phyloP scores from a whole-genome alignment of 2,329 filamentous ascomycete species.

The Macrophomina pseudophaseolina region DNA sequence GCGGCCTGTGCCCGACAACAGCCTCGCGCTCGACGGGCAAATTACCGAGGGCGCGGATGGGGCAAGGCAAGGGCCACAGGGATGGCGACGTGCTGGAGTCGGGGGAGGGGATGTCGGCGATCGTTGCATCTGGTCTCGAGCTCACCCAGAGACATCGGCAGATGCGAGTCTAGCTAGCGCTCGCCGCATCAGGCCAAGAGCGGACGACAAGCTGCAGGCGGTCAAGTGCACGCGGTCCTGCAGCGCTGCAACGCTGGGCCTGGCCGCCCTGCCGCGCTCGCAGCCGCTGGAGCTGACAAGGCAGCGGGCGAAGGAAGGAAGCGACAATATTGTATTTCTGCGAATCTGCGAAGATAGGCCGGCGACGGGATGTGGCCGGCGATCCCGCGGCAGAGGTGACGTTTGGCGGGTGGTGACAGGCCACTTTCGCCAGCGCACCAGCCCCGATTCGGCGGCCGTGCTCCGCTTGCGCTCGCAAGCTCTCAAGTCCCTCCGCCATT shows the following conservation, averaged over 20 bases:
- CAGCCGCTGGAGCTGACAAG: background rate
- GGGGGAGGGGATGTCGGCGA: background rate
- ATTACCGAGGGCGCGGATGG: conserved; percentile 19
- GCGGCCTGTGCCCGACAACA: background rate
- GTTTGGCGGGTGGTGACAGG: conserved; percentile 2
- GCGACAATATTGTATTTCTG: background rate
- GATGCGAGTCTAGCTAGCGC: background rate
- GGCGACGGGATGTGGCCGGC: background rate
- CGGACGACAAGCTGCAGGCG: background rate
- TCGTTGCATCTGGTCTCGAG: conserved; percentile 9
- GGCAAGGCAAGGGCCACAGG: conserved; percentile 19
- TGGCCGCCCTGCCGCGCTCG: background rate
- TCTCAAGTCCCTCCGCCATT: background rate
- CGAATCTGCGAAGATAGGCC: conserved; percentile 1
- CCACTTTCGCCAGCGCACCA: conserved; percentile 14
- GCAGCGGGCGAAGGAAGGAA: background rate
- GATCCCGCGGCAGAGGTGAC: conserved; percentile 13
- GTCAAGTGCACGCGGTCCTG: background rate
- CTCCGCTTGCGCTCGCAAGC: conserved; percentile 21
- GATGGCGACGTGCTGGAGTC: conserved; percentile 8
- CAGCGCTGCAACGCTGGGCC: conserved; percentile 1
- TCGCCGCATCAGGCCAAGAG: conserved; percentile 17
- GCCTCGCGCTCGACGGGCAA: conserved; percentile 11
- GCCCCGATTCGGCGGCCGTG: conserved; percentile 11
- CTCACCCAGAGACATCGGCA: background rate